phyloP scores from a whole-genome alignment of 2,329 filamentous ascomycete genomes.

The Aspergillus fijiensis region DNA sequence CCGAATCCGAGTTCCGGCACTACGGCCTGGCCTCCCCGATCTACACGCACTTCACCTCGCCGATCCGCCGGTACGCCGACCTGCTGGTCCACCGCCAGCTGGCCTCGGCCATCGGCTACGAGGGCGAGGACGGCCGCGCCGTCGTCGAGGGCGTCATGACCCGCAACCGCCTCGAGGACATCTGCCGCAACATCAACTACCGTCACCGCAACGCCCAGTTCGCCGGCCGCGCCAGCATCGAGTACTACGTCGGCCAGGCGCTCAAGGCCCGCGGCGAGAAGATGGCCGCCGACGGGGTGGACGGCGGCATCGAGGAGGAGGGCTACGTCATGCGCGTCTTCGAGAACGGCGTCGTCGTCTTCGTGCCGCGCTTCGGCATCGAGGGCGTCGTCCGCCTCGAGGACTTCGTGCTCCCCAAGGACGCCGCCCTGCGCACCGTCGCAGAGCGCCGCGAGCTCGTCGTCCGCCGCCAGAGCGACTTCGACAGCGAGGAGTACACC shows the following conservation, averaged over 20 bases:
- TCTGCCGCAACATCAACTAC: constrained; percentile 98
- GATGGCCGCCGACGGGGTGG: constrained; percentile 34
- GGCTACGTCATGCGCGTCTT: constrained; percentile 97
- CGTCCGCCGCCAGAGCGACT: constrained; percentile 67
- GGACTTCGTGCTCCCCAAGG: constrained; percentile 73
- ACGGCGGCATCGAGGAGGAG: constrained; percentile 68
- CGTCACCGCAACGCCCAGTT: constrained; percentile 96
- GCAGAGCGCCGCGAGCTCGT: constrained; percentile 36
- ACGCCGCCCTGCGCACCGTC: constrained; percentile 32
- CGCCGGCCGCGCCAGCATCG: constrained; percentile 88
- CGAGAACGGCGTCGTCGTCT: constrained; percentile 94
- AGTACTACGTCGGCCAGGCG: constrained; percentile 97
- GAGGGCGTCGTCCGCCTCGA: constrained; percentile 85
- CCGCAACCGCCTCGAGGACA: constrained; percentile 80
- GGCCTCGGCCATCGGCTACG: constrained; percentile 92
- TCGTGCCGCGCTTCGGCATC: constrained; percentile 93
- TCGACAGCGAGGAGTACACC: constrained; percentile 82
- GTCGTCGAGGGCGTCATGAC: constrained; percentile 79
- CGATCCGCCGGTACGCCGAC: constrained; percentile 97
- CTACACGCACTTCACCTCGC: constrained; percentile 98
- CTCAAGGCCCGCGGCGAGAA: constrained; percentile 69
- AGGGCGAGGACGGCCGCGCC: constrained; percentile 53
- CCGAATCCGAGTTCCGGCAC: constrained; percentile 92
- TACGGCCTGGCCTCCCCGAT: constrained; percentile 96
- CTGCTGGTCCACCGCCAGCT: constrained; percentile 91